Evolutionary conservation across 805 yeast genomes (phyloP).

Genomic region (Myxozyma melibiosi): DNA sequence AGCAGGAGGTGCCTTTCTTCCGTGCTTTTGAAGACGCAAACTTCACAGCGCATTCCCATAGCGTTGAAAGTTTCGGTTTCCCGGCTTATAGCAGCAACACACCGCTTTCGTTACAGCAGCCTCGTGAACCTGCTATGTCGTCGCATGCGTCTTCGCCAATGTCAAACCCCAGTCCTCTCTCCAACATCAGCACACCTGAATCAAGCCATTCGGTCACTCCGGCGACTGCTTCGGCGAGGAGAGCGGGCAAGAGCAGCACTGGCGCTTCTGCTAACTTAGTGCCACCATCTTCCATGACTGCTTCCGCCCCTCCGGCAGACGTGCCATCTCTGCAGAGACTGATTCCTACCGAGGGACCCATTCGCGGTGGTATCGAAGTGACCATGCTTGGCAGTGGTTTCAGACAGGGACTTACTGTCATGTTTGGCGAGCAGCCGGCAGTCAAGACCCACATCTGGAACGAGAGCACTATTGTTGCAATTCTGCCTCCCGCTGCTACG

Average conservation of each 20-base stretch:
- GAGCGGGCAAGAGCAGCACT: constrained; percentile 4
- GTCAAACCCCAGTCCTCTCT: constrained; percentile 23
- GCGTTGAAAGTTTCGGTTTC: constrained; percentile 30
- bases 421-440: constrained; percentile 65
- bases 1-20: neutral
- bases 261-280: constrained; percentile 22
- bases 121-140: neutral
- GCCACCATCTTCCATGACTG: neutral
- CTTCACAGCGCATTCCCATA: constrained; percentile 26
- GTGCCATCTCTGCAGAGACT: constrained; percentile 75
- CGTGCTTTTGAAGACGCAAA: constrained; percentile 19
- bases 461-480: constrained; percentile 88
- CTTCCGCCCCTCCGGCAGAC: neutral
- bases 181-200: constrained; percentile 21
- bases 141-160: constrained; percentile 11
- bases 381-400: constrained; percentile 87
- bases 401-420: constrained; percentile 76
- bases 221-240: neutral
- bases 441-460: constrained; percentile 93
- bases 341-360: constrained; percentile 94
- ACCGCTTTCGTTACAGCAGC: constrained; percentile 10
- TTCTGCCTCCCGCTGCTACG: constrained; percentile 84
- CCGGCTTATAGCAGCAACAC: constrained; percentile 29
- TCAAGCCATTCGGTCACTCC: neutral
- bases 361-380: constrained; percentile 94